These are phyloP conservation scores for Grigorovia transvaalensis DNA, from an alignment of 805 yeast species.

Conservation along the genomic window DNA sequence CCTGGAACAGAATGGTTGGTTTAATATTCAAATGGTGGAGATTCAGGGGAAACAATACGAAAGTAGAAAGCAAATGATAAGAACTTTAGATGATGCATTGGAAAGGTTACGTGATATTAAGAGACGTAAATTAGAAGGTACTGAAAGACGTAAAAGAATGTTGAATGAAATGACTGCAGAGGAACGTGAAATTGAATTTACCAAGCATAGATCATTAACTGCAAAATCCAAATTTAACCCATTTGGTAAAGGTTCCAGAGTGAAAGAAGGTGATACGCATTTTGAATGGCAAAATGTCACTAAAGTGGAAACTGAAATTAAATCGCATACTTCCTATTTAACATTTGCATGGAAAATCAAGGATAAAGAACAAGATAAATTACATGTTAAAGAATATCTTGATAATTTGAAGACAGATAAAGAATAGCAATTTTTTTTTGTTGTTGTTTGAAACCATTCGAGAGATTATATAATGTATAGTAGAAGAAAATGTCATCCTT, in stretches of 20 bases:
- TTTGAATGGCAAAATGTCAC: constrained; percentile 82
- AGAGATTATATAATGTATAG: not conserved
- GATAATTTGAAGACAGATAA: not conserved
- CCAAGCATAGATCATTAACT: constrained; percentile 19
- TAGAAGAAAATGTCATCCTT: not conserved
- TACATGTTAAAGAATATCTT: constrained; percentile 4
- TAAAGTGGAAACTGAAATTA: constrained; percentile 71
- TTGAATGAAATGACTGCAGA: constrained; percentile 14
- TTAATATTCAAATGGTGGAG: constrained; percentile 83
- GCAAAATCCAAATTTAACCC: constrained; percentile 65
- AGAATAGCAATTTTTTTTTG: too few relatives aligned
- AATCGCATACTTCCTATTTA: constrained; percentile 87
- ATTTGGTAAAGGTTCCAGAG: constrained; percentile 80
- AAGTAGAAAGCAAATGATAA: constrained; percentile 79
- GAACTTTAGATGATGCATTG: constrained; percentile 70
- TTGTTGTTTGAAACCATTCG: too few relatives aligned
- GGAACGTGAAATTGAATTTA: constrained; percentile 8
- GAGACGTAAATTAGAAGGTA: constrained; percentile 54
- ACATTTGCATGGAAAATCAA: constrained; percentile 65
- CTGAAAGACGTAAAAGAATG: constrained; percentile 40
- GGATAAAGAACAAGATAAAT: constrained; percentile 14
- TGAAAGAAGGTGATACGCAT: constrained; percentile 76
- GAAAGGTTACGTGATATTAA: constrained; percentile 73
- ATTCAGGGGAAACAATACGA: constrained; percentile 80
- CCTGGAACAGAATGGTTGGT: constrained; percentile 70